phyloP scores from a whole-genome alignment of 2,329 filamentous ascomycete species.

The Achaetomium macrosporum region DNA sequence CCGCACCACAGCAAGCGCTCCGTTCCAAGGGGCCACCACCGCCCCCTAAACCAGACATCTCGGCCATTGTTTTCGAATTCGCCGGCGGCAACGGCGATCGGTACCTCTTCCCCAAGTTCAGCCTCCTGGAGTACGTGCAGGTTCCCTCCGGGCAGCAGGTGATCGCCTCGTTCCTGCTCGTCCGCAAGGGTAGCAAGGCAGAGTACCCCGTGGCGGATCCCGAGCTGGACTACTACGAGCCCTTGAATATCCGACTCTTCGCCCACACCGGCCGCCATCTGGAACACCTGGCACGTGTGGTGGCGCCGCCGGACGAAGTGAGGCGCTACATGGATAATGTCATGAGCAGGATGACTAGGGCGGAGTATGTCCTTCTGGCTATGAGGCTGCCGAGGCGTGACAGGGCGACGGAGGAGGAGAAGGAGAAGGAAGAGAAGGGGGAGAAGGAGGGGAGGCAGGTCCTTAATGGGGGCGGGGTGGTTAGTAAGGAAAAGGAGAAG shows the following conservation, averaged over 20 bases:
- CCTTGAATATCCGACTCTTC: constrained; percentile 58
- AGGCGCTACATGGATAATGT: constrained; percentile 63
- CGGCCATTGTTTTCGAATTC: constrained; percentile 66
- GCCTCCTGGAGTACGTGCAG: constrained; percentile 63
- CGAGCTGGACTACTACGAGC: constrained; percentile 67
- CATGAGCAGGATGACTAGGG: constrained; percentile 63
- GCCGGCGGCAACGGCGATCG: constrained; percentile 62
- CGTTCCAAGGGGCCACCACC: constrained; percentile 55
- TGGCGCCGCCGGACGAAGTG: constrained; percentile 59
- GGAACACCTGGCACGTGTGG: constrained; percentile 55
- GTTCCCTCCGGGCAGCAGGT: constrained; percentile 51
- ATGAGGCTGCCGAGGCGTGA: constrained; percentile 54
- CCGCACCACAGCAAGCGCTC: constrained; percentile 43
- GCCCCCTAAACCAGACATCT: constrained; percentile 52
- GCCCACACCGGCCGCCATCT: constrained; percentile 50
- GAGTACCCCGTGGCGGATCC: constrained; percentile 57
- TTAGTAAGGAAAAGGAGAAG: neutral
- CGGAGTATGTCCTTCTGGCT: constrained; percentile 60
- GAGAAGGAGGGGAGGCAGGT: neutral
- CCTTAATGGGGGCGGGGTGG: neutral
- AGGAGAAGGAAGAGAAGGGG: neutral
- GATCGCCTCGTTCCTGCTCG: constrained; percentile 71
- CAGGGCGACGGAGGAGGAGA: constrained; percentile 22
- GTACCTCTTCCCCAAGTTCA: constrained; percentile 73
- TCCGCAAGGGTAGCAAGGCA: constrained; percentile 63